These are phyloP conservation scores for Cryptosporidium andersoni DNA, from an alignment of 169 alveolate genomes.

Conservation along the genomic window DNA sequence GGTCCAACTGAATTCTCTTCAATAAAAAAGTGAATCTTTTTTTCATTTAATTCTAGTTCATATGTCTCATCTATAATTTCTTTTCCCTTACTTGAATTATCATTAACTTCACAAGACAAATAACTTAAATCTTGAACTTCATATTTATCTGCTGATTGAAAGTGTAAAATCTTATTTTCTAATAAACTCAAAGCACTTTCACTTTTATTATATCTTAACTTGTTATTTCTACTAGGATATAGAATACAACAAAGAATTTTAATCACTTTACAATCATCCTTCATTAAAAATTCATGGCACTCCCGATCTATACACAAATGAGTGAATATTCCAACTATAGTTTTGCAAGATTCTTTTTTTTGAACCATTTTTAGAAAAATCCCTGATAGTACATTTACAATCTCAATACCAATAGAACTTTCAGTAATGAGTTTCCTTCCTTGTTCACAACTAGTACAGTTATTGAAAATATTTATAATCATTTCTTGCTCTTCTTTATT, in stretches of 20 bases:
- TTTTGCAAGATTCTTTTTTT: background rate
- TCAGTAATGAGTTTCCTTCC: constrained; percentile 31
- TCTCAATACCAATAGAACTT: constrained; percentile 26
- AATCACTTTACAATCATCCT: constrained; percentile 8
- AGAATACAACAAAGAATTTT: constrained; percentile 18
- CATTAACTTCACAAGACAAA: background rate
- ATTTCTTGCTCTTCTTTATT: constrained; percentile 18
- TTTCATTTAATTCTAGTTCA: background rate
- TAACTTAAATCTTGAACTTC: background rate
- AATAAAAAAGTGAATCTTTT: constrained; percentile 1
- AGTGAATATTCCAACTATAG: constrained; percentile 10
- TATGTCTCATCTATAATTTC: background rate
- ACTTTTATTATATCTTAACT: constrained; percentile 8
- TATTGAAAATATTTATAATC: constrained; percentile 25
- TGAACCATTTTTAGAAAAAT: background rate
- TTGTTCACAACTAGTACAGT: constrained; percentile 33
- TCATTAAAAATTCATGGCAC: background rate
- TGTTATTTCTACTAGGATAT: constrained; percentile 14
- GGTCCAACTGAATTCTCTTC: constrained; percentile 34
- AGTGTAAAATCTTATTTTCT: constrained; percentile 14
- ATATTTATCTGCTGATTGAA: constrained; percentile 1
- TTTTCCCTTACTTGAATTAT: background rate
- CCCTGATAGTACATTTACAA: constrained; percentile 21
- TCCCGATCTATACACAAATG: constrained; percentile 26
- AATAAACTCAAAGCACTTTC: background rate